phyloP scores from a whole-genome alignment of 768 basidiomycete genomes.

The Cubamyces sp. region DNA sequence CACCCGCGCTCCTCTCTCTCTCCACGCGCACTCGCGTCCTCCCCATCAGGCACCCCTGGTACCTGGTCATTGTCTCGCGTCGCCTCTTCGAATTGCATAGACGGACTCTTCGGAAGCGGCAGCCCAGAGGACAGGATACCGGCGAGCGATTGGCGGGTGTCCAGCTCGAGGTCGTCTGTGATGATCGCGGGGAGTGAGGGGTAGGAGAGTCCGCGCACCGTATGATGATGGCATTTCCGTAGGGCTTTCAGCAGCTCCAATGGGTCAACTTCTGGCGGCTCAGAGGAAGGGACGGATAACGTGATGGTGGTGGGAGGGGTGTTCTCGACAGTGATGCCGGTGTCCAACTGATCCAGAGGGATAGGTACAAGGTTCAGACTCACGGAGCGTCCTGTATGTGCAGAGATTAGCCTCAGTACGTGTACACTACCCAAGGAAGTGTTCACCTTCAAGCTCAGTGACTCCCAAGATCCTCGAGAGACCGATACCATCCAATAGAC shows the following conservation, averaged over 20 bases:
- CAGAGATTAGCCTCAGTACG: background rate
- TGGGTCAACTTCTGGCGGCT: conserved; percentile 14
- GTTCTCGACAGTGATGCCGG: conserved; percentile 40
- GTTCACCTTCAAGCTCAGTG: conserved; percentile 38
- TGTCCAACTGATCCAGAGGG: conserved; percentile 42
- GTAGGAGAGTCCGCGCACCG: conserved; percentile 48
- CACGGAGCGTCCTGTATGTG: conserved; percentile 31
- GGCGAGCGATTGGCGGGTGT: conserved; percentile 40
- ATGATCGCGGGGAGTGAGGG: conserved; percentile 37
- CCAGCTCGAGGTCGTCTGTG: conserved; percentile 36
- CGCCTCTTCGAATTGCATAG: conserved; percentile 50
- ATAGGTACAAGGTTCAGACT: conserved; percentile 57
- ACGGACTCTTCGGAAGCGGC: conserved; percentile 77
- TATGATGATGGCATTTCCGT: conserved; percentile 53
- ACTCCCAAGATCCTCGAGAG: conserved; percentile 53
- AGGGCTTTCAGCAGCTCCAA: conserved; percentile 48
- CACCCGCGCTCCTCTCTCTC: conserved; percentile 75
- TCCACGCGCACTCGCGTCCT: conserved; percentile 37
- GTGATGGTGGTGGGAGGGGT: conserved; percentile 40
- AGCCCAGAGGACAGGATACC: conserved; percentile 48
- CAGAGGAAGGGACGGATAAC: conserved; percentile 40
- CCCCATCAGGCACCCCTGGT: background rate
- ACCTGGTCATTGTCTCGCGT: background rate
- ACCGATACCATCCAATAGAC: conserved; percentile 50
- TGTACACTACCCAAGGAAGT: background rate